A percentile compares a stretch with the other conserved stretches of the same genome.
These are phyloP conservation scores for Paecilomyces dactylethromorphus DNA, from an alignment of 2,329 filamentous ascomycete genomes.

Conservation along the genomic window DNA sequence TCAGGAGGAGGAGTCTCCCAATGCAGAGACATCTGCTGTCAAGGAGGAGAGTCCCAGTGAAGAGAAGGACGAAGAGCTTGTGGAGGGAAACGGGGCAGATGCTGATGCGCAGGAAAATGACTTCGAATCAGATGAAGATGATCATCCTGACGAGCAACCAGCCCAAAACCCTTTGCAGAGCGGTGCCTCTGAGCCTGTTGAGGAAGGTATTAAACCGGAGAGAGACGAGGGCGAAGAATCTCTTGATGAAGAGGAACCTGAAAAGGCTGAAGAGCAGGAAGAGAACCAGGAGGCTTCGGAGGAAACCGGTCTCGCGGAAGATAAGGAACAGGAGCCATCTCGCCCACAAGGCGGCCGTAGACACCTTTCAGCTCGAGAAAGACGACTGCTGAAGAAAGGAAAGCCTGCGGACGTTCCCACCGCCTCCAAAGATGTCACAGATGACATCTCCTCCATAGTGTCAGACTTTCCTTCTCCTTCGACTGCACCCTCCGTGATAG, in stretches of 20 bases:
- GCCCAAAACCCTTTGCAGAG: constrained; percentile 15
- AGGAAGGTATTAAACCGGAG: constrained; percentile 28
- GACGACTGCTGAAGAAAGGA: constrained; percentile 25
- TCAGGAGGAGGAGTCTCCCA: constrained; percentile 14
- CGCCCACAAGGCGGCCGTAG: constrained; percentile 14
- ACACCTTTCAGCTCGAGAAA: constrained; percentile 40
- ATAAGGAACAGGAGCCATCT: neutral
- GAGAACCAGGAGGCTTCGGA: constrained; percentile 19
- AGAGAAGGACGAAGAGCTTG: constrained; percentile 15
- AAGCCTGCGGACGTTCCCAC: constrained; percentile 16
- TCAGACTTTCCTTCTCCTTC: constrained; percentile 14
- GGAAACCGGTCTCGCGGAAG: constrained; percentile 12
- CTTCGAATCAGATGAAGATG: constrained; percentile 36
- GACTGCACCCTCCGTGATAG: constrained; percentile 9
- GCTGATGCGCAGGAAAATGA: constrained; percentile 21
- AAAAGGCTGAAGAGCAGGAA: constrained; percentile 13
- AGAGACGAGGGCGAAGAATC: constrained; percentile 5
- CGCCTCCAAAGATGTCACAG: constrained; percentile 2
- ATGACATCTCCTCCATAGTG: constrained; percentile 10
- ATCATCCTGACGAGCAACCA: constrained; percentile 5
- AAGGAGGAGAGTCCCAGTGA: constrained; percentile 26
- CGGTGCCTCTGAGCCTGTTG: constrained; percentile 10
- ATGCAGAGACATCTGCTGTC: constrained; percentile 15
- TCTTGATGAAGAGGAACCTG: constrained; percentile 11
- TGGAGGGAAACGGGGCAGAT: constrained; percentile 18